phyloP scores from a whole-genome alignment of 2,329 filamentous ascomycete species.

The Apiospora kogelbergensis region DNA sequence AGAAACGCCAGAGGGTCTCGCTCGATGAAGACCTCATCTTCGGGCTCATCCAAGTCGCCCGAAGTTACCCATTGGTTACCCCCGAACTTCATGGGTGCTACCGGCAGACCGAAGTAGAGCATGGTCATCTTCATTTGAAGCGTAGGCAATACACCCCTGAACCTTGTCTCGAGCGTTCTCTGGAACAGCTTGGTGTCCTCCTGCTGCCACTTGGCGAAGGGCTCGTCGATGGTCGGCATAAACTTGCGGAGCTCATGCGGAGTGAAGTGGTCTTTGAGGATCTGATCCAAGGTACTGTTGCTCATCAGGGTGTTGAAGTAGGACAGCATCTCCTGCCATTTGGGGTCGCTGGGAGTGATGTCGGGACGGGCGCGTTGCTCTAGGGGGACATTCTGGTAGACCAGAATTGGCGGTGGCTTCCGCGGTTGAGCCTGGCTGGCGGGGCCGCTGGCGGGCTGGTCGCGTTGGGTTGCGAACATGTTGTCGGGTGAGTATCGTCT shows the following conservation, averaged over 20 bases:
- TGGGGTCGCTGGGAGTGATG: slow-evolving; percentile 16
- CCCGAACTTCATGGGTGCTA: slow-evolving; percentile 39
- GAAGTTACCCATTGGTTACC: slow-evolving; percentile 6
- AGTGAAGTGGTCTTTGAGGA: slow-evolving; percentile 36
- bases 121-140: slow-evolving; percentile 44
- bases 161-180: slow-evolving; percentile 30
- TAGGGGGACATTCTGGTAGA: slow-evolving; percentile 20
- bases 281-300: slow-evolving; percentile 25
- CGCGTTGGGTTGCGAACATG: neutral
- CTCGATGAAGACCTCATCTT: slow-evolving; percentile 3
- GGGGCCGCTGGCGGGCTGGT: neutral
- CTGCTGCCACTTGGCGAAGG: slow-evolving; percentile 32
- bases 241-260: slow-evolving; percentile 34
- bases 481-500: neutral
- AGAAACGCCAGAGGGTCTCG: slow-evolving; percentile 25
- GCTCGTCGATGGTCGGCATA: slow-evolving; percentile 24
- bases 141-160: slow-evolving; percentile 27
- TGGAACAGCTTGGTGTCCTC: slow-evolving; percentile 30
- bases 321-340: slow-evolving; percentile 22
- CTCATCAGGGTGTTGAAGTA: slow-evolving; percentile 31
- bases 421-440: neutral
- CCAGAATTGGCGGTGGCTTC: neutral
- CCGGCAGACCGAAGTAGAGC: slow-evolving; percentile 47
- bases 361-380: slow-evolving; percentile 20
- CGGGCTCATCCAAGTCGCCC: slow-evolving; percentile 15